Percentiles rank a stretch among this genome's conserved stretches.
phyloP scores from a whole-genome alignment of 257 asterid genomes.

The Solanum chmielewskii region DNA sequence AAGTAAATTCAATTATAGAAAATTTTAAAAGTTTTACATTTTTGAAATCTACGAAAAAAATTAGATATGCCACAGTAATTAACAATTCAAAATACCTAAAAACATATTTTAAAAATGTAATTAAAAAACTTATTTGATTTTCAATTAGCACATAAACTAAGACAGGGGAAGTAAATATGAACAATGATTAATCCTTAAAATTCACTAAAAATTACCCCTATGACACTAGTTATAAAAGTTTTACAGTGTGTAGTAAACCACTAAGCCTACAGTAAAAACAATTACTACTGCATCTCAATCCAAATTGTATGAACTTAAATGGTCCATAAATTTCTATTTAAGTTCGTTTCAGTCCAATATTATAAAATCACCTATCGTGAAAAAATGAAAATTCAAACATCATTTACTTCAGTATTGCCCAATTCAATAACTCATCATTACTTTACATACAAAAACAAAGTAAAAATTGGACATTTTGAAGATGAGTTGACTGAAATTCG shows the following conservation, averaged over 20 bases:
- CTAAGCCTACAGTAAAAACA: neutral
- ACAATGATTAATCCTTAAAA: neutral
- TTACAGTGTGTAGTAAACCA: neutral
- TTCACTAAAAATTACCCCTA: neutral
- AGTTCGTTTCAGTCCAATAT: neutral
- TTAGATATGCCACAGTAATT: neutral
- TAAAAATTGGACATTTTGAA: neutral
- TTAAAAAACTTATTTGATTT: neutral
- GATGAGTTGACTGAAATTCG: neutral
- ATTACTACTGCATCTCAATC: neutral
- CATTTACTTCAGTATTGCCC: neutral
- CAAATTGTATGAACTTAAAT: neutral
- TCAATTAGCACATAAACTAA: neutral
- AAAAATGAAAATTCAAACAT: neutral
- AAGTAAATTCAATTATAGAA: accelerated
- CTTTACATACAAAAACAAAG: neutral
- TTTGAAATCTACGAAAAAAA: neutral
- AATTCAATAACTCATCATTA: neutral
- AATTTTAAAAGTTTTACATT: neutral
- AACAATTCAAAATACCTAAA: neutral
- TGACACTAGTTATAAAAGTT: neutral
- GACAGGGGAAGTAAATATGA: accelerated
- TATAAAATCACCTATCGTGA: neutral
- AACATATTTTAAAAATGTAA: accelerated
- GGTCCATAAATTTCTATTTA: neutral